Evolutionary conservation across 1,139 yeast genomes (phyloP), one percentile per base, ranked within the genome.

Genomic region (Pichiaceae sp.): DNA sequence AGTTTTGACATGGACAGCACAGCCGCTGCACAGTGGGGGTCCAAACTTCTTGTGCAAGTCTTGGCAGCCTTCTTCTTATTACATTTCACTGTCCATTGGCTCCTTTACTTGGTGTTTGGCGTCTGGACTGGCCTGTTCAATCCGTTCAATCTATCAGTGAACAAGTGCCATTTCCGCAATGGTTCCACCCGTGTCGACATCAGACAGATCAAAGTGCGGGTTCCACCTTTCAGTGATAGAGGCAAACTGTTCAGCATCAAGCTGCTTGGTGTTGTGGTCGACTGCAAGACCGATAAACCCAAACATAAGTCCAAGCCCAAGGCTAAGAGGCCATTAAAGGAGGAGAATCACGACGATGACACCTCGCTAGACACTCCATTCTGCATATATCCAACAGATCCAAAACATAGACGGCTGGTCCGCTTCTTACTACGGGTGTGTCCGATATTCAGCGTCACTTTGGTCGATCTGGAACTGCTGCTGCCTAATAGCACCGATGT

Each of bases 81-180:
- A n/a, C n/a, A n/a, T n/a, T n/a, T n/a, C n/a, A n/a, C n/a, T n/a
- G n/a, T 21, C 11, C 7, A 21, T 11, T 21, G 24, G 24, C 11
- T 37, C 15, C 15, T 20, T 9, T 14, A 15, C 16, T 3, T 14
- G 16, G 7, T 17, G 17, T 36, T 37, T 37, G 58, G 59, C 0
- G 36, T 56, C 3, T 42, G 50, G 14, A 41, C 56, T 12, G 52
- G 55, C 4, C 42, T 42, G 29, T 34, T 57, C 35, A 54, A 57
- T 33, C 51, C 56, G 0, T 48, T 57, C 21, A 38, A 44, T 6
- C 36, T 51, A 38, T 47, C 44, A 30, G 25, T 54, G 7, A 35
- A 38, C 31, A 38, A 41, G 4, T 21, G 54, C 4, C 39, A 39
- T 0, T 29, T 47, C 19, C 29, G 35, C 4, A 29, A 33, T 3